Base-by-base conservation (phyloP, 2,329 filamentous ascomycete species). In the Stachybotrys chlorohalonatus region DNA sequence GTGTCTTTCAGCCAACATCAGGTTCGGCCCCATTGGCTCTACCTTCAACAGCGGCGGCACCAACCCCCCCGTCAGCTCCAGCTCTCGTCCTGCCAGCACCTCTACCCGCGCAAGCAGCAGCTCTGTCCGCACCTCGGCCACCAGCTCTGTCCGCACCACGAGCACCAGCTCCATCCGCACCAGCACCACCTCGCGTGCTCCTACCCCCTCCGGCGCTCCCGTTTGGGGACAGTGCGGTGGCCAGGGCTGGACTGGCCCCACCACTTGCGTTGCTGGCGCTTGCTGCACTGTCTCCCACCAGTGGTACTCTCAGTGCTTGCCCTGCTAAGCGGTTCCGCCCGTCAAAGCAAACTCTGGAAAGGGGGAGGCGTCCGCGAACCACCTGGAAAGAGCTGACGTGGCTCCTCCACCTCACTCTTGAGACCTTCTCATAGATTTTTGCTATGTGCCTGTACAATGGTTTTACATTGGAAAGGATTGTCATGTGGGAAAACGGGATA, bases 21-120 rank as follows among this genome's bases (percentile, higher is more conserved):
- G 73, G 67, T 72, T 78, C 60, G 80, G 63, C 31, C 71, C 76
- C 53, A 76, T 82, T 63, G 73, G 73, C 62, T 78, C 75, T 31
- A 82, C 79, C 59, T 79, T 73, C 52, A 52, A 42, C 24, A 55
- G 47, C 24, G 47, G 51, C 31, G 39, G 11, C 31, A 30, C 17
- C 13, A 30, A 31, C 15, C 49, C 49, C 36, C 15, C 15, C 46
- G 17, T 17, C 50, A 42, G 11, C 50, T 39, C 31, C 50, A 39
- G 31, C 50, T 17, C 5, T 17, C 13, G 8, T 30, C 30, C 31
- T 31, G 36, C 36, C 36, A 32, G 50, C 36, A 45, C 36, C 50
- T 17, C 6, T 32, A 42, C 50, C 50, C 16, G 31, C 31, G 15
- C 50, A 13, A n/a, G 15, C 50, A 17, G 58, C 17, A 16, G 17